These are phyloP conservation scores for Raphanus sativus DNA, from an alignment of 345 rosid species.

Conservation along the genomic window DNA sequence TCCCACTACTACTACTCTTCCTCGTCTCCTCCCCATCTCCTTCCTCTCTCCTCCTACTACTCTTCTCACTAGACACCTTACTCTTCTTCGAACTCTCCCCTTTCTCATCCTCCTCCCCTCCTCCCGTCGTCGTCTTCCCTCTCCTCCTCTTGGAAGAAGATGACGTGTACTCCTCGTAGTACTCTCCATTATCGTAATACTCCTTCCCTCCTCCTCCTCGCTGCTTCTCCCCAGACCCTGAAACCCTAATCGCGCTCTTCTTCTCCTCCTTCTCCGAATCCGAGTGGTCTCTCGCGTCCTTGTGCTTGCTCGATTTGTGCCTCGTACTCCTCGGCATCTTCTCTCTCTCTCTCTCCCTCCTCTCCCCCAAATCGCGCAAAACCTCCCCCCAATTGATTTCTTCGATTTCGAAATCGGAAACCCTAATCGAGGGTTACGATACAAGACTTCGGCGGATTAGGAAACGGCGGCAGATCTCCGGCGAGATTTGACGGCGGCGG, in stretches of 20 bases:
- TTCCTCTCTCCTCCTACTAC: slow-evolving; percentile 59
- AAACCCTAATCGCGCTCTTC: slow-evolving; percentile 55
- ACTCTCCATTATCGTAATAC: slow-evolving; percentile 57
- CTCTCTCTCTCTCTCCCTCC: too few relatives aligned
- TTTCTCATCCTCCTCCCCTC: slow-evolving; percentile 60
- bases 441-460: background rate
- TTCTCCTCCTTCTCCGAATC: slow-evolving; percentile 83
- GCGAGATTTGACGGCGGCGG: slow-evolving; percentile 16
- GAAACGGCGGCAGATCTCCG: slow-evolving; percentile 17
- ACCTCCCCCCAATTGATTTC: background rate
- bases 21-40: slow-evolving; percentile 51
- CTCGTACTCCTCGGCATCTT: slow-evolving; percentile 88
- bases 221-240: background rate
- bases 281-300: slow-evolving; percentile 76
- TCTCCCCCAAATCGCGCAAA: background rate
- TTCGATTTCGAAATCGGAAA: slow-evolving; percentile 32
- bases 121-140: slow-evolving; percentile 48
- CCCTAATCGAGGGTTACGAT: slow-evolving; percentile 36
- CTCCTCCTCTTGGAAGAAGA: slow-evolving; percentile 67
- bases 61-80: slow-evolving; percentile 59
- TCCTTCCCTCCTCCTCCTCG: slow-evolving; percentile 28
- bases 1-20: slow-evolving; percentile 58
- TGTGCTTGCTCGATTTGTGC: slow-evolving; percentile 92
- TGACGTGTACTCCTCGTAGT: slow-evolving; percentile 57
- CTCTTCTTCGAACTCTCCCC: slow-evolving; percentile 49